Conservation (phyloP, 139 green algal species). For the Chlorella sp. region DNA sequence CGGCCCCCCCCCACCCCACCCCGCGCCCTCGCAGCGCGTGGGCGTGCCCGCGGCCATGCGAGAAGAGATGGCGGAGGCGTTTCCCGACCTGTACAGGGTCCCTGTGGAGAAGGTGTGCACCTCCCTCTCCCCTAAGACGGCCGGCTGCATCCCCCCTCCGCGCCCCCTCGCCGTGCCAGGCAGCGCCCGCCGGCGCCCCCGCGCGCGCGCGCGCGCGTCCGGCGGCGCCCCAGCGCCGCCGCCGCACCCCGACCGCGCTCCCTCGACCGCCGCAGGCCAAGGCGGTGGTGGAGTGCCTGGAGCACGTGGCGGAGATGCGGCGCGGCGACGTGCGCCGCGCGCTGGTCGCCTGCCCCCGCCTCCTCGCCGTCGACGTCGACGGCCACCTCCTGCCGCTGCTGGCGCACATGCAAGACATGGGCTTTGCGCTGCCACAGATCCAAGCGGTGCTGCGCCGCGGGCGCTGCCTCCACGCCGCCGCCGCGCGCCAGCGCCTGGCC, state of each 20-base stretch:
- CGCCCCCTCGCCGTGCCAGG: background rate
- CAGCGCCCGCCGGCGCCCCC: background rate
- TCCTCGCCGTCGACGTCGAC: slow-evolving; percentile 26
- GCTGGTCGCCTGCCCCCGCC: slow-evolving; percentile 9
- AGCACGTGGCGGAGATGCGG: slow-evolving; percentile 19
- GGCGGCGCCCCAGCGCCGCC: background rate
- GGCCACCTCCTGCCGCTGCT: slow-evolving; percentile 26
- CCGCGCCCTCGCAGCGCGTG: too few relatives aligned
- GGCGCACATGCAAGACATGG: slow-evolving; percentile 28
- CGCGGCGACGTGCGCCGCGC: background rate
- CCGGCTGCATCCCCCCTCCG: background rate
- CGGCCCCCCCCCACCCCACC: background rate
- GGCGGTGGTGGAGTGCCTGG: too few relatives aligned
- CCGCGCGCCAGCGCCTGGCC: too few relatives aligned
- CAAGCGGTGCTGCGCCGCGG: background rate
- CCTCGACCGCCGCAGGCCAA: too few relatives aligned
- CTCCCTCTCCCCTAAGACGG: background rate
- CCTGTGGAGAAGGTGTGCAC: too few relatives aligned
- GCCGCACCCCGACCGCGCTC: slow-evolving; percentile 6
- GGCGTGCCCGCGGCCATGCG: too few relatives aligned
- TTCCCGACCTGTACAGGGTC: too few relatives aligned
- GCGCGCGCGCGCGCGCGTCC: background rate
- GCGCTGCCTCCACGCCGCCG: too few relatives aligned
- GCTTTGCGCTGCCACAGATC: background rate
- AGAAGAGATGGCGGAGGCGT: too few relatives aligned